These are phyloP conservation scores for Pestalotiopsis sp. DNA, from an alignment of 2,329 filamentous ascomycete genomes.

Conservation along the genomic window DNA sequence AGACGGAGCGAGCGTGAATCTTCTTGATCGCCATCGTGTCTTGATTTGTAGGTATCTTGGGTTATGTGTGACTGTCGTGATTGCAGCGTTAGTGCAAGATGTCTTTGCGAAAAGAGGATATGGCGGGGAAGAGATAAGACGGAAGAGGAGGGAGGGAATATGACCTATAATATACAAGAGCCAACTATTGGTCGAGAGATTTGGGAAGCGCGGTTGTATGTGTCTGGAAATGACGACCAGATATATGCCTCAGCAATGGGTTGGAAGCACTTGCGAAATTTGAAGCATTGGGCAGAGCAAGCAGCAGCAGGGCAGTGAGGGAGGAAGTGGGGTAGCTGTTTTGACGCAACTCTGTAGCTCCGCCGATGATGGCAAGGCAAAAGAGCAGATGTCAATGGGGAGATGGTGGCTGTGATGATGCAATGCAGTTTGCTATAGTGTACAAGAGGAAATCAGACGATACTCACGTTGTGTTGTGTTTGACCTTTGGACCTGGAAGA, in stretches of 20 bases:
- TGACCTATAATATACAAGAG: not conserved
- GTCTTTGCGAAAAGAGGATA: not conserved
- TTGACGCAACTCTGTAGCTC: slow-evolving; percentile 5
- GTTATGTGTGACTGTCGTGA: not conserved
- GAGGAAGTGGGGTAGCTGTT: slow-evolving; percentile 12
- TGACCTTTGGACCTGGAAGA: not conserved
- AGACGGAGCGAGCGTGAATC: slow-evolving; percentile 92
- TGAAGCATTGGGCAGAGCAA: slow-evolving; percentile 1
- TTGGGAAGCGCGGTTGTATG: not conserved
- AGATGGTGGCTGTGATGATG: not conserved
- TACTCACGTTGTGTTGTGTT: not conserved
- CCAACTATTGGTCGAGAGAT: not conserved
- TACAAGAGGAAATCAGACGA: not conserved
- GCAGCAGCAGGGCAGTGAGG: not conserved
- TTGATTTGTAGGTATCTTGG: not conserved
- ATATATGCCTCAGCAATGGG: slow-evolving; percentile 10
- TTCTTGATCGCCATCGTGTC: slow-evolving; percentile 85
- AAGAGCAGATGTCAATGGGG: not conserved
- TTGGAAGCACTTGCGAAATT: slow-evolving; percentile 4
- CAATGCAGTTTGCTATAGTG: not conserved
- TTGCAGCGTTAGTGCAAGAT: not conserved
- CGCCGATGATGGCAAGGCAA: not conserved
- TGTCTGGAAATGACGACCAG: slow-evolving; percentile 1
- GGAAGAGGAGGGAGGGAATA: not conserved
- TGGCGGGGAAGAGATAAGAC: not conserved